A percentile compares a stretch with the other conserved stretches of the same genome.
phyloP scores from a whole-genome alignment of 1,284 basidiomycete genomes.

The Ustilago curta region DNA sequence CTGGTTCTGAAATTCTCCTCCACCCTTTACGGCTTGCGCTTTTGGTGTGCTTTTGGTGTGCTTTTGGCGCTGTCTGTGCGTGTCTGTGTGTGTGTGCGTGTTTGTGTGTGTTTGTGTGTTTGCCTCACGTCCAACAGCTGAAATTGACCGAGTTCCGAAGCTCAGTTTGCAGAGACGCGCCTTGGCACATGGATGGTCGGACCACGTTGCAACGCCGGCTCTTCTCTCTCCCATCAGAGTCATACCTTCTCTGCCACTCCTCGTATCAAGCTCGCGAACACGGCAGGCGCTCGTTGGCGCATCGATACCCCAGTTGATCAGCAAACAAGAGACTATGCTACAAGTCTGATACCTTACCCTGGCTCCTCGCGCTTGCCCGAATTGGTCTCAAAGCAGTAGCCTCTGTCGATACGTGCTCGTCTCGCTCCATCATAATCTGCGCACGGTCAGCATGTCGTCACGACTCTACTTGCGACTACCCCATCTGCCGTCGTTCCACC shows the following conservation, averaged over 20 bases:
- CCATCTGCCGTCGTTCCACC: slow-evolving; percentile 53
- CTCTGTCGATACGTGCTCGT: background rate
- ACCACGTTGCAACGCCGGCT: background rate
- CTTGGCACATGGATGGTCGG: background rate
- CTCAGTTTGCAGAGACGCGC: background rate
- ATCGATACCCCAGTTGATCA: no score
- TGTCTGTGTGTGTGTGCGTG: no score
- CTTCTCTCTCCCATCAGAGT: background rate
- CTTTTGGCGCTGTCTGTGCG: no score
- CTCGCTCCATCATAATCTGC: background rate
- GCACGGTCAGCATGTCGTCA: slow-evolving; percentile 52
- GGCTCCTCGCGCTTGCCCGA: background rate
- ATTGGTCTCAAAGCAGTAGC: no score
- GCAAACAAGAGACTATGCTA: slow-evolving; percentile 3
- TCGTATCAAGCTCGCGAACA: background rate
- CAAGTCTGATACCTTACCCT: background rate
- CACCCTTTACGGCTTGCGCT: slow-evolving; percentile 2
- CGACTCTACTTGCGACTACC: slow-evolving; percentile 58
- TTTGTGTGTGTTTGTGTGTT: background rate
- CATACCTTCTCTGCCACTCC: background rate
- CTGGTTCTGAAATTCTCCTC: background rate
- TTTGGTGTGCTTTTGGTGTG: background rate
- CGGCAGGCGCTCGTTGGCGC: no score
- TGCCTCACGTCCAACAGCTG: background rate
- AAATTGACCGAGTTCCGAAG: slow-evolving; percentile 1